Conservation (phyloP, 176 grass and related monocot genomes). For the Avena eriantha region DNA sequence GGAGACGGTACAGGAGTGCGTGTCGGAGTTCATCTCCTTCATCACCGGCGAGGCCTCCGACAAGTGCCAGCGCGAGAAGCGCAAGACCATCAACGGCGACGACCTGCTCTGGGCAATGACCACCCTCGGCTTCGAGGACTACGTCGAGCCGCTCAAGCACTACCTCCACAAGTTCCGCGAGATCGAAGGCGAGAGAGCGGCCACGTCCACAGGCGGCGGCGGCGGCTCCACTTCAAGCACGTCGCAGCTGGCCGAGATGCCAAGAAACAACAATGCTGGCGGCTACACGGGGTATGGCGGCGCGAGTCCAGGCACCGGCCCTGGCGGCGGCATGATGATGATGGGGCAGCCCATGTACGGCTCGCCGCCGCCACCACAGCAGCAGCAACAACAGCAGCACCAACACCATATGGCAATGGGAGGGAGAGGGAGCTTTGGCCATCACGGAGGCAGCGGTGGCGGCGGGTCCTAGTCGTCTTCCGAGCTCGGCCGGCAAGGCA, state of each 20-base stretch:
- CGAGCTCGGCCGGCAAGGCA: conserved; percentile 55
- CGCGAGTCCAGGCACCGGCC: not conserved
- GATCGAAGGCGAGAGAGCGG: conserved; percentile 80
- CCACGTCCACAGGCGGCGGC: conserved; percentile 26
- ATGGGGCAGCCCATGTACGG: conserved; percentile 67
- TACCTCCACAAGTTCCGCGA: conserved; percentile 97
- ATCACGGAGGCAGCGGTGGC: conserved; percentile 16
- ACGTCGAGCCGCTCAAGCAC: conserved; percentile 90
- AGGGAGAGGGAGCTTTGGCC: conserved; percentile 50
- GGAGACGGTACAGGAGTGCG: conserved; percentile 99
- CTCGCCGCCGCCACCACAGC: conserved; percentile 1
- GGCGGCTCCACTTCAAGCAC: conserved; percentile 12
- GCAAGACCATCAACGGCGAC: conserved; percentile 99
- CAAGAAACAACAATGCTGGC: conserved; percentile 33
- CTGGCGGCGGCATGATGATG: conserved; percentile 58
- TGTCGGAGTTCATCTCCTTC: conserved; percentile 99
- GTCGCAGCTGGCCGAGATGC: conserved; percentile 25
- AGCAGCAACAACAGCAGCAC: conserved; percentile 35
- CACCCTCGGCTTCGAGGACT: conserved; percentile 95
- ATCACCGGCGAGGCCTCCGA: conserved; percentile 98
- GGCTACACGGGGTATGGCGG: conserved; percentile 38
- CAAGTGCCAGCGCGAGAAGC: conserved; percentile 98
- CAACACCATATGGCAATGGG: conserved; percentile 63
- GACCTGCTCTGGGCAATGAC: conserved; percentile 99
- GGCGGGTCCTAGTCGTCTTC: conserved; percentile 51